A percentile compares a stretch with the other conserved stretches of the same genome.
These are phyloP conservation scores for Pythium brachiatum DNA, from an alignment of 352 stramenopile genomes.

Conservation along the genomic window DNA sequence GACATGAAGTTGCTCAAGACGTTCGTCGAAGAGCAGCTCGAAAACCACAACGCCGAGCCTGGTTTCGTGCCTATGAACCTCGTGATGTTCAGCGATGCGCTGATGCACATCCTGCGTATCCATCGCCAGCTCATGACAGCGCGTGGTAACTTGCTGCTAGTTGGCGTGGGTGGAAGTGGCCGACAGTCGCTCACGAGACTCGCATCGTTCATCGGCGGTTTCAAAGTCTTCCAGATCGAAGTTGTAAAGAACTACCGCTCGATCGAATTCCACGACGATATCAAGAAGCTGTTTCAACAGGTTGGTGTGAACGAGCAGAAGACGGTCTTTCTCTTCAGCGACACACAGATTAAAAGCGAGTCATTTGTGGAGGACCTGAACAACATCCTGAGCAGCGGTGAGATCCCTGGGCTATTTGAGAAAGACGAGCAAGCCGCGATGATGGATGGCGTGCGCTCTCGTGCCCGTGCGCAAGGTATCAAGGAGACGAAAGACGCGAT, in stretches of 20 bases:
- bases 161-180: constrained; percentile 90
- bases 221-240: constrained; percentile 92
- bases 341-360: constrained; percentile 94
- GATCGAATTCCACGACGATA: constrained; percentile 91
- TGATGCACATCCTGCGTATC: constrained; percentile 91
- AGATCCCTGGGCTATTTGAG: constrained; percentile 91
- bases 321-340: constrained; percentile 92
- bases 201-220: constrained; percentile 86
- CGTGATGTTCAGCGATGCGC: constrained; percentile 89
- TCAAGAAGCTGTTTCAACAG: constrained; percentile 88
- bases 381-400: constrained; percentile 90
- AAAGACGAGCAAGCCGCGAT: constrained; percentile 89
- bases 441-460: constrained; percentile 76
- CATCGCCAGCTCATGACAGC: constrained; percentile 87
- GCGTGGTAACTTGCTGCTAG: constrained; percentile 89
- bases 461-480: constrained; percentile 62
- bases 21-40: constrained; percentile 89
- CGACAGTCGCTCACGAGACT: constrained; percentile 88
- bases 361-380: constrained; percentile 93
- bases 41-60: constrained; percentile 90
- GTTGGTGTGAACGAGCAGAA: constrained; percentile 80
- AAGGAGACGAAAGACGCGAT: constrained; percentile 90
- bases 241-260: constrained; percentile 93
- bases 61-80: constrained; percentile 89
- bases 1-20: constrained; percentile 87